These are phyloP conservation scores for Penicillium fimorum DNA, from an alignment of 495 filamentous ascomycete genomes.

Conservation along the genomic window DNA sequence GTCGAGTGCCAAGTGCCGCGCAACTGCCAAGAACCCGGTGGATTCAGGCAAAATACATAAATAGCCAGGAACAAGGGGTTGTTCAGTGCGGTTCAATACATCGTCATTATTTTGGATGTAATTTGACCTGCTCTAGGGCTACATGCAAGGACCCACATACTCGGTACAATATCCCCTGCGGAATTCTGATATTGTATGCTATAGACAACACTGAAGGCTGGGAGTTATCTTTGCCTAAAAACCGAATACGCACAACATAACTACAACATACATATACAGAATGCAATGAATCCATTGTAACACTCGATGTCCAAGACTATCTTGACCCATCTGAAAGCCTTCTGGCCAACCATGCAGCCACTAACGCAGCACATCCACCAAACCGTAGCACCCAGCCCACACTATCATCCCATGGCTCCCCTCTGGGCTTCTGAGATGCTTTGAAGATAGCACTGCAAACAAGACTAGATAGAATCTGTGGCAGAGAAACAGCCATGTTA, in stretches of 20 bases:
- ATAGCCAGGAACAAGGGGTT: slow-evolving; percentile 2
- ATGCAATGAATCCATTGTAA: not conserved
- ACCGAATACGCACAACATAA: not conserved
- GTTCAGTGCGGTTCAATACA: not conserved
- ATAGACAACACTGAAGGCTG: not conserved
- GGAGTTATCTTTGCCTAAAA: not conserved
- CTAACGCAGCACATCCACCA: slow-evolving; percentile 72
- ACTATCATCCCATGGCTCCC: slow-evolving; percentile 76
- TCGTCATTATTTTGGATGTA: not conserved
- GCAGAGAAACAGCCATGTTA: slow-evolving; percentile 85
- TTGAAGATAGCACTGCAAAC: slow-evolving; percentile 78
- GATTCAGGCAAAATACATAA: not conserved
- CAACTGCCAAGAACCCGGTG: slow-evolving; percentile 21
- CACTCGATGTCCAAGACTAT: slow-evolving; percentile 1
- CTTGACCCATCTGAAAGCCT: slow-evolving; percentile 40
- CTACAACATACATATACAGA: not conserved
- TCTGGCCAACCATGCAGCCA: slow-evolving; percentile 67
- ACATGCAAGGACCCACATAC: not conserved
- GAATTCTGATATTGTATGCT: not conserved
- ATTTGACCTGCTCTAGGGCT: not conserved
- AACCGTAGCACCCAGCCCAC: slow-evolving; percentile 81
- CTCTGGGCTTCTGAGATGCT: slow-evolving; percentile 76
- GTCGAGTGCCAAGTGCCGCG: slow-evolving; percentile 13
- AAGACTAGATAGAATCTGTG: slow-evolving; percentile 84
- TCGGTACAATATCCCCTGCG: not conserved